Evolutionary conservation across 192 early-diverging fungal genomes (phyloP), one percentile per base, ranked within the genome.

Genomic region (Backusella sp.): DNA sequence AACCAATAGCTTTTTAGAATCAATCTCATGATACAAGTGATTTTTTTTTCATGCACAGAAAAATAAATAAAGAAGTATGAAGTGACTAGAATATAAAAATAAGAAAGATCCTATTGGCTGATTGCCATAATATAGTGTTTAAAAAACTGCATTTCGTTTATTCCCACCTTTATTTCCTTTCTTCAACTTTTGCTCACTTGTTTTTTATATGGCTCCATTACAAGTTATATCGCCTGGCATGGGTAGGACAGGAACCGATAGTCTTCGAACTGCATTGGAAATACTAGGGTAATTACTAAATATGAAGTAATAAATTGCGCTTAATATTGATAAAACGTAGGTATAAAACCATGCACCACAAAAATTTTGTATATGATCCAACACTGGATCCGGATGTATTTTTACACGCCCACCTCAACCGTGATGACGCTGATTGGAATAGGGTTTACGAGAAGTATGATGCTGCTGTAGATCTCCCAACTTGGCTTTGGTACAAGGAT

Each of bases 211-310:
- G 74, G 74, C 74, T 2, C 76, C 76, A 23, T 39, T 77, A 14
- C 62, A 77, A 67, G 9, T 77, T 12, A 77, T 77, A 17, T 65
- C 73, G 0, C 53, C 72, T 3, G 73, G 77, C 0, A 44, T 44
- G 21, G 77, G 77, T 28, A 66, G 77, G 21, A 74, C 73, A 35
- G 77, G 77, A 0, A 79, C 77, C 11, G 67, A 73, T 36, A 69
- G 71, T 46, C 49, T 79, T 23, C 72, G 68, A n/a, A n/a, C 53
- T 23, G 77, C 77, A 49, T 71, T 79, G 32, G 67, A 66, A n/a
- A 68, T 23, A 1, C 39, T 79, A 32, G 77, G 77, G 72, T 79
- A 79, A 28, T 1, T 49, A 34, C 12, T 17, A 56, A 28, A 36
- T 32, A 67, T 26, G 17, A 23, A 1, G 6, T 11, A 8, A 65